These are phyloP conservation scores for Talaromyces albobiverticillius DNA, from an alignment of 2,329 filamentous ascomycete genomes.

Conservation along the genomic window DNA sequence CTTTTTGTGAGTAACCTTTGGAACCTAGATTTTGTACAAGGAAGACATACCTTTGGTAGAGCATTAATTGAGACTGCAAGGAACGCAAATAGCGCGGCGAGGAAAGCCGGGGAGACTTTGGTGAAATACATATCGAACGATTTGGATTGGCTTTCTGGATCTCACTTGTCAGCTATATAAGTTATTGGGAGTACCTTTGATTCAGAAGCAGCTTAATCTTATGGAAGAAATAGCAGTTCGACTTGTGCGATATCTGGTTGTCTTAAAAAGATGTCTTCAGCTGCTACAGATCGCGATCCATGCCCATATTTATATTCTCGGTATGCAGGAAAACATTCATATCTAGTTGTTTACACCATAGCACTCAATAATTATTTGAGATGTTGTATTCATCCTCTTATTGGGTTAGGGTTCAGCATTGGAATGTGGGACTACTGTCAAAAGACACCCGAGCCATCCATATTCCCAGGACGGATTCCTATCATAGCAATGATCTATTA, in stretches of 20 bases:
- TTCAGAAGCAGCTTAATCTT: too few relatives aligned
- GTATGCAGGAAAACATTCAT: background rate
- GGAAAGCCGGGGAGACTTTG: background rate
- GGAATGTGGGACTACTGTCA: background rate
- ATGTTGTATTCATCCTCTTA: background rate
- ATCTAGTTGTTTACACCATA: background rate
- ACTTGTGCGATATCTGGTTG: too few relatives aligned
- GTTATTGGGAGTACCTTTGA: too few relatives aligned
- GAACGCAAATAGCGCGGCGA: background rate
- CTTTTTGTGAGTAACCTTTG: background rate
- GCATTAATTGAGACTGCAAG: constrained; percentile 2
- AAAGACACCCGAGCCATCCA: too few relatives aligned
- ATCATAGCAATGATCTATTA: background rate
- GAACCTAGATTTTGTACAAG: background rate
- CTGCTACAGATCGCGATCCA: background rate
- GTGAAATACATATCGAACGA: constrained; percentile 5
- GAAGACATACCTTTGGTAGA: constrained; percentile 11
- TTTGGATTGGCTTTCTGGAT: background rate
- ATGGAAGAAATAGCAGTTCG: too few relatives aligned
- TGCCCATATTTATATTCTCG: background rate
- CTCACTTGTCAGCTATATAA: background rate
- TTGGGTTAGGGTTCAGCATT: background rate
- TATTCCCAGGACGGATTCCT: too few relatives aligned
- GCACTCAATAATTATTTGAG: background rate
- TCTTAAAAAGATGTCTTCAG: background rate